A percentile compares a stretch with the other conserved stretches of the same genome.
Evolutionary conservation across 179 eudicot species (phyloP).

Genomic region (Sideroxylon spinosum): DNA sequence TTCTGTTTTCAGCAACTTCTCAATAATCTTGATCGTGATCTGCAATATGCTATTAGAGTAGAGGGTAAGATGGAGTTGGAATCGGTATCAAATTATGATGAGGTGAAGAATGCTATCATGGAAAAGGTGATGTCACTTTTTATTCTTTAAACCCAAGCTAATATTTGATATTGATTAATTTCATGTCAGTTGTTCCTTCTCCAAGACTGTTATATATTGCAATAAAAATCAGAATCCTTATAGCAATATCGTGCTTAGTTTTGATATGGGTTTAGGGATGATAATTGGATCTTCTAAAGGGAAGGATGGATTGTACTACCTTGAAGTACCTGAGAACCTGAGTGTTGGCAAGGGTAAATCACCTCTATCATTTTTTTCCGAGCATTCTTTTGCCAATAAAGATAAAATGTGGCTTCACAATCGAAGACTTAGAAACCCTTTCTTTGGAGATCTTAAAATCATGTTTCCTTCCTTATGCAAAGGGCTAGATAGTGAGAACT

Average conservation of each 20-base stretch:
- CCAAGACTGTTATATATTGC: not conserved
- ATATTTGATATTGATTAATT: not conserved
- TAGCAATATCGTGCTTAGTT: not conserved
- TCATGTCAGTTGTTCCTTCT: not conserved
- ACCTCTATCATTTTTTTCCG: no score
- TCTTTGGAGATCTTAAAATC: no score
- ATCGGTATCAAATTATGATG: slow-evolving; percentile 70
- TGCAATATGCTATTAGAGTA: slow-evolving; percentile 93
- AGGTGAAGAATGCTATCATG: slow-evolving; percentile 71
- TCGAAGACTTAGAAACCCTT: no score
- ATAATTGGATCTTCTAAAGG: no score
- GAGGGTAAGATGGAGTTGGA: slow-evolving; percentile 97
- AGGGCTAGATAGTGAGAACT: no score
- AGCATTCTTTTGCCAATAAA: no score
- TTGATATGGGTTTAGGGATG: not conserved
- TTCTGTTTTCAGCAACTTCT: slow-evolving; percentile 64
- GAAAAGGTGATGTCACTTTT: slow-evolving; percentile 58
- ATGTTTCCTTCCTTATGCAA: no score
- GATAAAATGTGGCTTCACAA: no score
- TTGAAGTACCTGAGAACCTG: no score
- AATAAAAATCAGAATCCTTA: not conserved
- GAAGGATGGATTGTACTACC: no score
- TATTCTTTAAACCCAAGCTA: slow-evolving; percentile 14
- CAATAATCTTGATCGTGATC: slow-evolving; percentile 93
- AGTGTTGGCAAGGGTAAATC: no score